Conservation (phyloP, 2,329 filamentous ascomycete genomes). For the Fusarium concolor region DNA sequence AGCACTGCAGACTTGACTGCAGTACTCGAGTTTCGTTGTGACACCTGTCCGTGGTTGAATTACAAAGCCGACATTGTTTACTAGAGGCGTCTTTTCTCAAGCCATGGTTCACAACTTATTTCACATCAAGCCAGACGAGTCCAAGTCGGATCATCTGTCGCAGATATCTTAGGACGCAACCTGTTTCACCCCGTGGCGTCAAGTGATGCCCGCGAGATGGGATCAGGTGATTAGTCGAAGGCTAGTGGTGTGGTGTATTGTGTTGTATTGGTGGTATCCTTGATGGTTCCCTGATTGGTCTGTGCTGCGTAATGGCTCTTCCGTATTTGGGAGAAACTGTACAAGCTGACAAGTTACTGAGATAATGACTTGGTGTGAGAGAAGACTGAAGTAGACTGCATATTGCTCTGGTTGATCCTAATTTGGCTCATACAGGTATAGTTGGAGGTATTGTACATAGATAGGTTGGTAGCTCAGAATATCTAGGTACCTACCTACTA, state of each 20-base stretch:
- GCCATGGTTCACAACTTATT: slow-evolving; percentile 8
- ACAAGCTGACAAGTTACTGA: slow-evolving; percentile 9
- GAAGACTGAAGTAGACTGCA: not conserved
- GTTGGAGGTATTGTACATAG: not conserved
- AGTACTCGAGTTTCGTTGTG: slow-evolving; percentile 14
- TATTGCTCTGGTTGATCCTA: too few relatives aligned
- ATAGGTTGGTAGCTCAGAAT: not conserved
- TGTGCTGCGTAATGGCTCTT: slow-evolving; percentile 20
- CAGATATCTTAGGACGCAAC: slow-evolving; percentile 32
- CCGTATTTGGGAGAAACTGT: slow-evolving; percentile 23
- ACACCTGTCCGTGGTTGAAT: slow-evolving; percentile 2
- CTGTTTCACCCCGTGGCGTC: slow-evolving; percentile 37
- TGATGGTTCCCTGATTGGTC: slow-evolving; percentile 24
- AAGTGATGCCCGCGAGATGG: slow-evolving; percentile 33
- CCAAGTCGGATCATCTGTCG: slow-evolving; percentile 14
- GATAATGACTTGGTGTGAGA: not conserved
- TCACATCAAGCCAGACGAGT: slow-evolving; percentile 15
- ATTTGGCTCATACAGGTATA: too few relatives aligned
- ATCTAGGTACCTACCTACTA: not conserved
- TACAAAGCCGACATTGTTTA: not conserved
- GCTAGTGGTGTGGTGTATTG: slow-evolving; percentile 19
- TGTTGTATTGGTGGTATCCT: slow-evolving; percentile 19
- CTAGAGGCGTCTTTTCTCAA: not conserved
- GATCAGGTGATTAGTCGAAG: slow-evolving; percentile 37
- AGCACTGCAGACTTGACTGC: not conserved